Evolutionary conservation across 805 yeast genomes (phyloP).

Genomic region (Ogataea ramenticola): DNA sequence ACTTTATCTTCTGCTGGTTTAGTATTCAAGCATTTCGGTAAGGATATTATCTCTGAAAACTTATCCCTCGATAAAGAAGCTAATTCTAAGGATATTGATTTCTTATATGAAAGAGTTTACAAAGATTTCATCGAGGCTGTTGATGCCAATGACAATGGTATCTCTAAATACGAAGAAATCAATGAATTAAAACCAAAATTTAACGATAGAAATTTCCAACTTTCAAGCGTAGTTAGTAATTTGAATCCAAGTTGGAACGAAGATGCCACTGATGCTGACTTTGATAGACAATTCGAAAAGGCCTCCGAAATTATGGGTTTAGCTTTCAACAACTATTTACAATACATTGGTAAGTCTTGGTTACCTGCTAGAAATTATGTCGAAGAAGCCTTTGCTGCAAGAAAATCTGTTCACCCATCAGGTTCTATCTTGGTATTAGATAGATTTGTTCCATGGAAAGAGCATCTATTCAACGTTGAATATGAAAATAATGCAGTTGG

Average conservation of each 20-base stretch:
- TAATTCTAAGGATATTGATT: conserved; percentile 40
- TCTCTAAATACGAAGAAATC: conserved; percentile 52
- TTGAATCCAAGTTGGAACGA: conserved; percentile 85
- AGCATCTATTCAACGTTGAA: conserved; percentile 75
- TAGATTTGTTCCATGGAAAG: conserved; percentile 93
- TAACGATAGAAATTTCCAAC: conserved; percentile 62
- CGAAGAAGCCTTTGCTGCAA: conserved; percentile 53
- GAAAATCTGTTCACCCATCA: conserved; percentile 53
- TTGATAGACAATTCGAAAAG: conserved; percentile 55
- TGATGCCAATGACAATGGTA: conserved; percentile 96
- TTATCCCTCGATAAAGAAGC: conserved; percentile 32
- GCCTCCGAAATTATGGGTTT: conserved; percentile 82
- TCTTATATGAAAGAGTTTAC: conserved; percentile 72
- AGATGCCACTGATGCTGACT: conserved; percentile 56
- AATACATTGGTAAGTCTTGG: conserved; percentile 78
- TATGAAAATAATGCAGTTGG: conserved; percentile 47
- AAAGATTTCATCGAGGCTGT: conserved; percentile 82
- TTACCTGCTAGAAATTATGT: conserved; percentile 83
- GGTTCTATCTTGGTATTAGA: conserved; percentile 72
- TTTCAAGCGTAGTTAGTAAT: conserved; percentile 71
- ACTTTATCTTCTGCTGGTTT: conserved; percentile 92
- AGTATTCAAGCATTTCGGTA: conserved; percentile 81
- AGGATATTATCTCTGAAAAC: conserved; percentile 52
- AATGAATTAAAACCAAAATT: conserved; percentile 54
- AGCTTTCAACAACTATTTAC: conserved; percentile 61